Percentiles rank a stretch among this genome's conserved stretches.
phyloP scores from a whole-genome alignment of 2,329 filamentous ascomycete species.

The Nannizziopsis arthrosporioides region DNA sequence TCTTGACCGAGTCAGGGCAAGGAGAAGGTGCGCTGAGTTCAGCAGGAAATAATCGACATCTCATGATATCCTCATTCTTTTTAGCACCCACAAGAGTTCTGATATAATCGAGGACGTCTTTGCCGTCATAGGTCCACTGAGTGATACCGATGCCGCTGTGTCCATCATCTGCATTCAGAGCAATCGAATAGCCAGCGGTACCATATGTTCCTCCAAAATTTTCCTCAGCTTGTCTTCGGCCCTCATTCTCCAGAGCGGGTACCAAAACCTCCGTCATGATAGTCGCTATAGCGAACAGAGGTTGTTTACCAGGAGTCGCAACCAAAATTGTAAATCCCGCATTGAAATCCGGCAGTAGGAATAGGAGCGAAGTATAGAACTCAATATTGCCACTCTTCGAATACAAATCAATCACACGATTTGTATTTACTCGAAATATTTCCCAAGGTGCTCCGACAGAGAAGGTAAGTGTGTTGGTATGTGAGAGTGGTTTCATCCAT shows the following conservation, averaged over 20 bases:
- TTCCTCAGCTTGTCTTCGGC: slow-evolving; percentile 18
- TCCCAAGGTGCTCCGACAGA: slow-evolving; percentile 31
- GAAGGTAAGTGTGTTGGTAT: slow-evolving; percentile 26
- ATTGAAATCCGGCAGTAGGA: slow-evolving; percentile 27
- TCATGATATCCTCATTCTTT: neutral
- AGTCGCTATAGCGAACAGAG: slow-evolving; percentile 21
- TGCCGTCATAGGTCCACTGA: slow-evolving; percentile 17
- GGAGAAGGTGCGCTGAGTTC: too few relatives aligned
- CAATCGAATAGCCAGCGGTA: slow-evolving; percentile 10
- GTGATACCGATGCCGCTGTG: slow-evolving; percentile 12
- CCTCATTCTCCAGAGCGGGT: slow-evolving; percentile 21
- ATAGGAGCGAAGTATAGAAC: slow-evolving; percentile 26
- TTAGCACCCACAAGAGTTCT: neutral
- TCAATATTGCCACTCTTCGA: slow-evolving; percentile 26
- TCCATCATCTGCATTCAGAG: slow-evolving; percentile 16
- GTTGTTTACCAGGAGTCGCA: slow-evolving; percentile 17
- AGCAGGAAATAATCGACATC: neutral
- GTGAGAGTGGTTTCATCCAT: slow-evolving; percentile 34
- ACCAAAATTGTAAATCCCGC: slow-evolving; percentile 28
- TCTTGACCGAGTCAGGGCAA: too few relatives aligned
- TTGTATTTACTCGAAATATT: slow-evolving; percentile 23
- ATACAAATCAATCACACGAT: slow-evolving; percentile 26
- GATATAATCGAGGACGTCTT: slow-evolving; percentile 15
- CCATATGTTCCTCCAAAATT: slow-evolving; percentile 22
- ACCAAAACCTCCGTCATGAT: slow-evolving; percentile 20